phyloP scores from a whole-genome alignment of 306 rosid genomes.

The Macrotyloma uniflorum region DNA sequence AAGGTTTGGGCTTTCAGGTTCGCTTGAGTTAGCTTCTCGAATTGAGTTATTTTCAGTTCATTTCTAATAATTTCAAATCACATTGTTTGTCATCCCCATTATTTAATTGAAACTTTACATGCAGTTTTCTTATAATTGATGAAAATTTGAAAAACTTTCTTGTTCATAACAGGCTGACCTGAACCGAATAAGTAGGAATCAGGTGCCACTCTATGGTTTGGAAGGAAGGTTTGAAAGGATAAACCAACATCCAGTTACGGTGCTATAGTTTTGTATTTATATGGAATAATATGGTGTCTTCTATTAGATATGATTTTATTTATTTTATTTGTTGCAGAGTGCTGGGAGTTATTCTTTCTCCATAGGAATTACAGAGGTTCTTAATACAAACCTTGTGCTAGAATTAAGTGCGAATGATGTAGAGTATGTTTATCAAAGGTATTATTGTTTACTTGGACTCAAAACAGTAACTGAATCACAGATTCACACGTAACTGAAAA shows the following conservation, averaged over 20 bases:
- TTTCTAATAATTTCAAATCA: not conserved
- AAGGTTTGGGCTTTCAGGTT: not conserved
- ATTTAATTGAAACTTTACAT: not conserved
- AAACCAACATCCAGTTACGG: constrained; percentile 95
- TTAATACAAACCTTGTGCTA: constrained; percentile 82
- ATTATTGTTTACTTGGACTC: constrained; percentile 16
- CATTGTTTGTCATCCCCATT: not conserved
- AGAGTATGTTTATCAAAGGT: constrained; percentile 95
- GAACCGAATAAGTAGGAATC: constrained; percentile 73
- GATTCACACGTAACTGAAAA: constrained; percentile 3
- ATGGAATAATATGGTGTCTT: constrained; percentile 20
- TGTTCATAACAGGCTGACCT: constrained; percentile 71
- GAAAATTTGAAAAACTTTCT: constrained; percentile 36
- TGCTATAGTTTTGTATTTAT: constrained; percentile 34
- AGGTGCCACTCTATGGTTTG: constrained; percentile 79
- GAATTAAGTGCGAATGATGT: constrained; percentile 93
- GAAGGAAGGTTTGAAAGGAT: constrained; percentile 93
- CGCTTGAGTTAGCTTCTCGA: not conserved
- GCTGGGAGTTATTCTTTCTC: constrained; percentile 92
- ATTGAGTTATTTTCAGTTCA: not conserved
- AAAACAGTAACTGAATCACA: constrained; percentile 8
- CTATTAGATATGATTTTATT: constrained; percentile 21
- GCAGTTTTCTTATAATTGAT: constrained; percentile 20
- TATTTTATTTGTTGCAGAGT: constrained; percentile 55
- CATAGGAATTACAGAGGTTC: constrained; percentile 88